Evolutionary conservation across 2,329 filamentous ascomycete genomes (phyloP).

Genomic region (Teratosphaeria destructans): DNA sequence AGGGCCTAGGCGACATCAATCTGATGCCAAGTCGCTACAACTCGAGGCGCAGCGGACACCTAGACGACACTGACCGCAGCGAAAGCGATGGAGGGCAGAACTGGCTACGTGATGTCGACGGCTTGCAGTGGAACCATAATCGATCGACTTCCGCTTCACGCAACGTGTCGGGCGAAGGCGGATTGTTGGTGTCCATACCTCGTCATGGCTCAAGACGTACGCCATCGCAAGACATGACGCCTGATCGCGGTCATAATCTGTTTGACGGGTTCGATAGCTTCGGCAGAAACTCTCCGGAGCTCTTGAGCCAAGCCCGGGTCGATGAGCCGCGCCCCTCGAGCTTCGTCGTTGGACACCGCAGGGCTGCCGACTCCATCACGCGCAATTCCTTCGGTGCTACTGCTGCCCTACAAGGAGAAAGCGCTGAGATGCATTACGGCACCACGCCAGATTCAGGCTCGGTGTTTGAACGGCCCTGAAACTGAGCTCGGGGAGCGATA

Average conservation of each 20-base stretch:
- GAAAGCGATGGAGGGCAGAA: constrained; percentile 8
- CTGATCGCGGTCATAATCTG: constrained; percentile 2
- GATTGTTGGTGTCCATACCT: constrained; percentile 8
- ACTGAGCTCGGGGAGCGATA: neutral
- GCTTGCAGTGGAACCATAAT: constrained; percentile 16
- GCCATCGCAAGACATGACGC: constrained; percentile 10
- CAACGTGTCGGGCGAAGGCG: neutral
- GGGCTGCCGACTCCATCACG: constrained; percentile 21
- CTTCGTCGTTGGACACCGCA: constrained; percentile 12
- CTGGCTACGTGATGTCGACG: constrained; percentile 21
- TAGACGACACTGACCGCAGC: constrained; percentile 1
- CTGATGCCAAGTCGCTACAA: constrained; percentile 21
- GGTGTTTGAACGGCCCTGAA: neutral
- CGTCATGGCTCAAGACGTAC: constrained; percentile 16
- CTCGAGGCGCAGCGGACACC: constrained; percentile 9
- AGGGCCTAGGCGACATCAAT: constrained; percentile 18
- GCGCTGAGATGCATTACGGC: constrained; percentile 5
- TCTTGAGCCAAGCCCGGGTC: constrained; percentile 1
- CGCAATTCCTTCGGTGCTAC: constrained; percentile 20
- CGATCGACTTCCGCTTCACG: neutral
- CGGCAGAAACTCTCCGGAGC: neutral
- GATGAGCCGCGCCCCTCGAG: constrained; percentile 6
- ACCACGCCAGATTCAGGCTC: neutral
- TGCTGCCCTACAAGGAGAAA: constrained; percentile 14
- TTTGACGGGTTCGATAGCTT: constrained; percentile 20